Conservation (phyloP, 176 grass and related monocot genomes). For the Elaeis guineensis region DNA sequence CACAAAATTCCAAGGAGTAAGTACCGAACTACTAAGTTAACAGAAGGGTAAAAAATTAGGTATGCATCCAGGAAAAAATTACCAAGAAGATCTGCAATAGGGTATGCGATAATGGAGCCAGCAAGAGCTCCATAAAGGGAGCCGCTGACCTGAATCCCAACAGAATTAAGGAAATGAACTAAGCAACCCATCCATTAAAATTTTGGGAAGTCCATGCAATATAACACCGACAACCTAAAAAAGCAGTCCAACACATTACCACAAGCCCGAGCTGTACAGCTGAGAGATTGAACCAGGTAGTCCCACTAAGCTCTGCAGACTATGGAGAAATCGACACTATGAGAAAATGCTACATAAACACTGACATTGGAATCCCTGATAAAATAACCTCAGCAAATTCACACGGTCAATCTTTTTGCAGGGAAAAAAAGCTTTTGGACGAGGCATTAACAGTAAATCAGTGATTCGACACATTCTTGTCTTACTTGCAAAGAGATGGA, state of each 20-base stretch:
- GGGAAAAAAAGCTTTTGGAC: too few relatives aligned
- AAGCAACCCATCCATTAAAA: too few relatives aligned
- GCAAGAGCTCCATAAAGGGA: conserved; percentile 95
- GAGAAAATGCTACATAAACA: too few relatives aligned
- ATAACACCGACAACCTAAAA: too few relatives aligned
- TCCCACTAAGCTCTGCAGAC: conserved; percentile 87
- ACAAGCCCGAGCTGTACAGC: conserved; percentile 82
- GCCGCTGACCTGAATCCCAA: conserved; percentile 58
- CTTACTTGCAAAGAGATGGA: conserved; percentile 75
- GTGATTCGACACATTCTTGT: not conserved
- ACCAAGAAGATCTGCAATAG: conserved; percentile 72
- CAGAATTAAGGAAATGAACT: conserved; percentile 9
- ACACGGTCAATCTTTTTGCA: too few relatives aligned
- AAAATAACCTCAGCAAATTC: too few relatives aligned
- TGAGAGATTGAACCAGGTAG: conserved; percentile 79
- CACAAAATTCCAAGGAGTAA: conserved; percentile 4
- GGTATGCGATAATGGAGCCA: conserved; percentile 72
- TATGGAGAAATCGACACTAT: conserved; percentile 16
- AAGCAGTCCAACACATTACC: conserved; percentile 31
- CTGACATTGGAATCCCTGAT: too few relatives aligned
- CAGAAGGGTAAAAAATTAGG: not conserved
- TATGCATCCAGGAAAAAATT: not conserved
- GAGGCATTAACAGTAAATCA: too few relatives aligned
- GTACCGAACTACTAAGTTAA: not conserved
- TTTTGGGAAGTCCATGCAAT: too few relatives aligned